Conservation (phyloP, 768 basidiomycete genomes). For the Cantharellus anzutake region DNA sequence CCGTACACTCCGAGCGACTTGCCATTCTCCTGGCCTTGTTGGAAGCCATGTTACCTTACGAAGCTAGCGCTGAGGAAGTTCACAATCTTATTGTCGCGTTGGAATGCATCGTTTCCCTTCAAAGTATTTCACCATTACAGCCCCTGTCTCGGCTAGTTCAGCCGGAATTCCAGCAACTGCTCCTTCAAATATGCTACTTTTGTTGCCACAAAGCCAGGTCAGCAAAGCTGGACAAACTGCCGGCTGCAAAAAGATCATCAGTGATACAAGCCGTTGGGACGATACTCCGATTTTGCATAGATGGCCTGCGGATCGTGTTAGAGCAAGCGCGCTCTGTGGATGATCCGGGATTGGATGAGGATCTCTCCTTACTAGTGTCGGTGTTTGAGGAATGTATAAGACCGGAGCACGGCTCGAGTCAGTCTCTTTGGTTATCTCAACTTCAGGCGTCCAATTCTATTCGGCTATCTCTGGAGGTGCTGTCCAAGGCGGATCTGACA, state of each 20-base stretch:
- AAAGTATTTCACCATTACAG: conserved; percentile 49
- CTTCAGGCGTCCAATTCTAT: conserved; percentile 72
- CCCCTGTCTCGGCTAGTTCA: conserved; percentile 50
- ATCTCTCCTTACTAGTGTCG: conserved; percentile 63
- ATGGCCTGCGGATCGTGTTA: conserved; percentile 45
- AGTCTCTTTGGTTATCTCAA: conserved; percentile 56
- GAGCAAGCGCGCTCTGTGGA: conserved; percentile 30
- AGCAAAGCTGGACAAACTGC: conserved; percentile 17
- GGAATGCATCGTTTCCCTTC: conserved; percentile 47
- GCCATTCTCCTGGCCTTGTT: conserved; percentile 54
- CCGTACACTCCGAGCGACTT: conserved; percentile 58
- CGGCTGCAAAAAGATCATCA: conserved; percentile 26
- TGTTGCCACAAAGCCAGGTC: conserved; percentile 43
- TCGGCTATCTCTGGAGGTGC: conserved; percentile 51
- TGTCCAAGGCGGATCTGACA: conserved; percentile 45
- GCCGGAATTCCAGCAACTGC: conserved; percentile 55
- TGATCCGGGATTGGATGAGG: conserved; percentile 51
- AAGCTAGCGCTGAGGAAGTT: conserved; percentile 33
- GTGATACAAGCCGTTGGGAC: conserved; percentile 41
- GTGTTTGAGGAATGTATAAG: conserved; percentile 70
- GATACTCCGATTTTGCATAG: conserved; percentile 43
- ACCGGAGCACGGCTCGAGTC: conserved; percentile 45
- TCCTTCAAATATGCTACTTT: conserved; percentile 69
- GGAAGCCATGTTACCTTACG: conserved; percentile 56
- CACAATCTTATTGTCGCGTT: conserved; percentile 40